Evolutionary conservation across 2,329 filamentous ascomycete species (phyloP).

Genomic region (Neonectria magnoliae): DNA sequence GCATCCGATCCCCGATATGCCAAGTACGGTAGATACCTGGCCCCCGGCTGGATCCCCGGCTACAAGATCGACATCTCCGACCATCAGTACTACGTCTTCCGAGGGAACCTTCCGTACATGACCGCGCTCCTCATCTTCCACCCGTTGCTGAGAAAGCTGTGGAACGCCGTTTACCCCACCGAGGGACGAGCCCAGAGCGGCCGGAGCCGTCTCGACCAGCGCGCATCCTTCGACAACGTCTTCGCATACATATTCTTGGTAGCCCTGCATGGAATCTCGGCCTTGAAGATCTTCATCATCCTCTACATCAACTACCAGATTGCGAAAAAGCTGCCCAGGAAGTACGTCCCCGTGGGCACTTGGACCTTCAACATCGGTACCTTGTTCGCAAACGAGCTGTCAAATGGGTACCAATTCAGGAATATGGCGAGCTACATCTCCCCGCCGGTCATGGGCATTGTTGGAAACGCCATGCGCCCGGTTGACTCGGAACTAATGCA

Average conservation of each 20-base stretch:
- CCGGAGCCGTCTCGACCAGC: conserved; percentile 70
- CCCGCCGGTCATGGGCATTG: conserved; percentile 47
- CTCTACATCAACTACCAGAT: conserved; percentile 84
- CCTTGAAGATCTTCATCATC: conserved; percentile 83
- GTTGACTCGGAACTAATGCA: conserved; percentile 58
- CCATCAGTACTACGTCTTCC: conserved; percentile 85
- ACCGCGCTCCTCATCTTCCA: conserved; percentile 78
- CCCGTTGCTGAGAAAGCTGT: conserved; percentile 78
- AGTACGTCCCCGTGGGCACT: conserved; percentile 77
- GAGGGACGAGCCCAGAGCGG: conserved; percentile 52
- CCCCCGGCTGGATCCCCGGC: conserved; percentile 89
- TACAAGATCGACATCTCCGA: conserved; percentile 94
- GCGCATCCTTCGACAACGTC: conserved; percentile 81
- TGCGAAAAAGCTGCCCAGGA: conserved; percentile 75
- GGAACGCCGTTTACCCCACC: conserved; percentile 66
- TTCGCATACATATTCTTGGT: conserved; percentile 85
- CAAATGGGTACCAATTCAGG: conserved; percentile 77
- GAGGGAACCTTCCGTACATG: conserved; percentile 86
- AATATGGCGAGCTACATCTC: conserved; percentile 66
- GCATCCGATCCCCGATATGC: conserved; percentile 83
- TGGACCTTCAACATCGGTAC: conserved; percentile 91
- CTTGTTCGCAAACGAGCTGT: conserved; percentile 90
- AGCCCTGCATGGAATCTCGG: conserved; percentile 85
- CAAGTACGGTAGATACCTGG: conserved; percentile 76
- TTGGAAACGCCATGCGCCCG: conserved; percentile 25